A percentile compares a stretch with the other conserved stretches of the same genome.
phyloP scores from a whole-genome alignment of 2,329 filamentous ascomycete genomes.

The Ophiostoma ips region DNA sequence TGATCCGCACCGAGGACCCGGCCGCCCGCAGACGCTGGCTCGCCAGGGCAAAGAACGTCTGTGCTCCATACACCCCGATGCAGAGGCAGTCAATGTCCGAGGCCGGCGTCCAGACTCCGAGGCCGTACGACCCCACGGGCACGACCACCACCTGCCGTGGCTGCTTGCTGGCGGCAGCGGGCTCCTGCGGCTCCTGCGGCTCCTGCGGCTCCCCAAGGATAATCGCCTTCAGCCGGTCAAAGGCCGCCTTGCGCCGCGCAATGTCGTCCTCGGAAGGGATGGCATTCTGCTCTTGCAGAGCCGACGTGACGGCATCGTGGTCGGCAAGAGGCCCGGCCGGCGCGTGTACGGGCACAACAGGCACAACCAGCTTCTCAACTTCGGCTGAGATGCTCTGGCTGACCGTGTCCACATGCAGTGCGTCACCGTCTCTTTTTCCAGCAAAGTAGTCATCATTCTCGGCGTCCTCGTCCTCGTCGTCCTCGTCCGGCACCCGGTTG shows the following conservation, averaged over 20 bases:
- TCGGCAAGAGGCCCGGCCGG: slow-evolving; percentile 18
- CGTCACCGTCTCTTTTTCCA: no score
- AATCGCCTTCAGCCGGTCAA: slow-evolving; percentile 12
- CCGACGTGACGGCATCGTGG: slow-evolving; percentile 22
- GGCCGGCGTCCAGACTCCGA: slow-evolving; percentile 44
- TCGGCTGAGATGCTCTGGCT: slow-evolving; percentile 7
- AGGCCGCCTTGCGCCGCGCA: slow-evolving; percentile 1
- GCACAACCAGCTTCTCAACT: slow-evolving; percentile 17
- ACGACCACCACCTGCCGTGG: slow-evolving; percentile 33
- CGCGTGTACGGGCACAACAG: slow-evolving; percentile 22
- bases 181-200: background rate
- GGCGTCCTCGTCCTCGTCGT: background rate
- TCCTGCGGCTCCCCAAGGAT: slow-evolving; percentile 1
- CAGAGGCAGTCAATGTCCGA: slow-evolving; percentile 55
- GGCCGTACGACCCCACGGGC: slow-evolving; percentile 51
- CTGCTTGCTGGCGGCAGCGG: slow-evolving; percentile 5
- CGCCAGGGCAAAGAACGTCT: slow-evolving; percentile 47
- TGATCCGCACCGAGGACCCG: slow-evolving; percentile 29
- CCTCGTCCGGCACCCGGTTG: slow-evolving; percentile 10
- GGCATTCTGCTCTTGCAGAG: slow-evolving; percentile 24
- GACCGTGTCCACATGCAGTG: background rate
- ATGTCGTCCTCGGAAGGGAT: slow-evolving; percentile 35
- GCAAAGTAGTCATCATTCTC: no score
- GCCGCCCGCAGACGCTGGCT: slow-evolving; percentile 32
- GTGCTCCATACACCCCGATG: slow-evolving; percentile 46